A percentile compares a stretch with the other conserved stretches of the same genome.
phyloP scores from a whole-genome alignment of 164 flowering plant genomes.

The Platanus orientalis region DNA sequence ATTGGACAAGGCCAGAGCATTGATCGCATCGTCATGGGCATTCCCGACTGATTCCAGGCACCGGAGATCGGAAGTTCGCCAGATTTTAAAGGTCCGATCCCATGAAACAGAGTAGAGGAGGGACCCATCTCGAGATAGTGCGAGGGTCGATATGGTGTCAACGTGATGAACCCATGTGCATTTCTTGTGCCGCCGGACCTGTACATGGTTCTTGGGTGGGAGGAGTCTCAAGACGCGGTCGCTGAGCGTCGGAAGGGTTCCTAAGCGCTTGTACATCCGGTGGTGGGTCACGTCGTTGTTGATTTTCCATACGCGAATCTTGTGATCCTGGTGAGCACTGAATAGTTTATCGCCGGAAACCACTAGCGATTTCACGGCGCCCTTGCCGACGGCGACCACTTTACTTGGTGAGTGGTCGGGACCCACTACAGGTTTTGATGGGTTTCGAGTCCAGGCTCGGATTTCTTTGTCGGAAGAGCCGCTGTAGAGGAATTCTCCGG shows the following conservation, averaged over 20 bases:
- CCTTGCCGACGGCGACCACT: slow-evolving; percentile 36
- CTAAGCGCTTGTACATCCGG: slow-evolving; percentile 31
- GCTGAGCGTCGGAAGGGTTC: slow-evolving; percentile 67
- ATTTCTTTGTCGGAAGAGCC: slow-evolving; percentile 56
- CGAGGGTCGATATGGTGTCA: slow-evolving; percentile 74
- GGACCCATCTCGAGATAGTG: slow-evolving; percentile 49
- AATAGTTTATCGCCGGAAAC: slow-evolving; percentile 44
- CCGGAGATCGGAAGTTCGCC: slow-evolving; percentile 65
- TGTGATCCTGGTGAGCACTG: slow-evolving; percentile 84
- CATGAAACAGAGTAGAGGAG: slow-evolving; percentile 85
- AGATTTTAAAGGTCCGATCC: slow-evolving; percentile 80
- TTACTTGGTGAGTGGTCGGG: slow-evolving; percentile 10
- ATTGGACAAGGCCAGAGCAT: slow-evolving; percentile 52
- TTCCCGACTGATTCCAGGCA: slow-evolving; percentile 68
- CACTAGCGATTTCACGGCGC: slow-evolving; percentile 68
- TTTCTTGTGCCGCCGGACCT: slow-evolving; percentile 64
- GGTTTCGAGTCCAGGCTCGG: slow-evolving; percentile 32
- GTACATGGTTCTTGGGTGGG: slow-evolving; percentile 56
- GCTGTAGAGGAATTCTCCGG: slow-evolving; percentile 49
- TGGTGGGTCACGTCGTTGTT: slow-evolving; percentile 14
- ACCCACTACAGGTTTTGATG: slow-evolving; percentile 4
- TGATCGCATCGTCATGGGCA: slow-evolving; percentile 91
- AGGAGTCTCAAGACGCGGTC: slow-evolving; percentile 53
- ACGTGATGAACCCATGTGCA: slow-evolving; percentile 83
- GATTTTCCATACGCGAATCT: slow-evolving; percentile 78